Evolutionary conservation across 2,329 filamentous ascomycete genomes (phyloP).

Genomic region (Neocatenulostroma microsporum): DNA sequence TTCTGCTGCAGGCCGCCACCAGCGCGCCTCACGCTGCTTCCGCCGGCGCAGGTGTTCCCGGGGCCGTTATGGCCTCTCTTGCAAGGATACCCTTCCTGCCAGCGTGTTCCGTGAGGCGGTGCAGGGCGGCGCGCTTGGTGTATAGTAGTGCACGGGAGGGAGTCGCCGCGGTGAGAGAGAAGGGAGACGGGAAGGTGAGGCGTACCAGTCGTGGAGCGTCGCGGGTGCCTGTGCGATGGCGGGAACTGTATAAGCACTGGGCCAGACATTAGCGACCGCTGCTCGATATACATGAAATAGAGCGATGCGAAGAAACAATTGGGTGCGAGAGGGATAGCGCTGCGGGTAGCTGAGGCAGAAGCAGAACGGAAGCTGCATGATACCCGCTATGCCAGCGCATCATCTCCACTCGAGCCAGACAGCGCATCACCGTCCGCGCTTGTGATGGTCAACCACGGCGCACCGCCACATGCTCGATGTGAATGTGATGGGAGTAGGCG

Average conservation of each 20-base stretch:
- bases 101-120: conserved; percentile 2
- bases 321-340: conserved; percentile 15
- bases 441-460: conserved; percentile 13
- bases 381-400: conserved; percentile 22
- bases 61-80: background rate
- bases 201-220: conserved; percentile 9
- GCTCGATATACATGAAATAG: conserved; percentile 10
- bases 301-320: conserved; percentile 17
- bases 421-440: conserved; percentile 18
- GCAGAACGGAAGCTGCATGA: conserved; percentile 14
- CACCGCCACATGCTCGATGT: conserved; percentile 16
- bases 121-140: conserved; percentile 12
- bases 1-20: conserved; percentile 4
- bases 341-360: conserved; percentile 13
- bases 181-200: conserved; percentile 8
- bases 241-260: conserved; percentile 16
- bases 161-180: conserved; percentile 11
- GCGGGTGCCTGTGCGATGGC: conserved; percentile 10
- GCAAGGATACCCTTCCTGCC: background rate
- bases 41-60: background rate
- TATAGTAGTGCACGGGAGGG: conserved; percentile 4
- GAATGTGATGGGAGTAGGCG: conserved; percentile 1
- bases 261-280: conserved; percentile 22
- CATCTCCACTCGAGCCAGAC: conserved; percentile 15
- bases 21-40: conserved; percentile 11